Conservation (phyloP, 2,329 filamentous ascomycete species). For the Penicillium sp. region DNA sequence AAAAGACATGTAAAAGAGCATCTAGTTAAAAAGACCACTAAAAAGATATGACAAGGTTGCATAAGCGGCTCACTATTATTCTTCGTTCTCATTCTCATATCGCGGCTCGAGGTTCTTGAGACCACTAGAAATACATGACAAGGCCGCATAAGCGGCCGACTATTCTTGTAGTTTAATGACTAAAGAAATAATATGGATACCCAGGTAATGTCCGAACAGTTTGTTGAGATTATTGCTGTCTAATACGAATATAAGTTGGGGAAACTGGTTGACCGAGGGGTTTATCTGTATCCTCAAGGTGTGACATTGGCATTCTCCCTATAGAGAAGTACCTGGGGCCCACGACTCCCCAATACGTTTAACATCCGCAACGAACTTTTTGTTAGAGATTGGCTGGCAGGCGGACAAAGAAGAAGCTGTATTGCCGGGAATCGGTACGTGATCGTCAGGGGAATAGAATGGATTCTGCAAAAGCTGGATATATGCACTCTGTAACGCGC, state of each 20-base stretch:
- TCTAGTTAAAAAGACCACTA: too few species aligned
- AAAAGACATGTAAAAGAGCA: too few species aligned
- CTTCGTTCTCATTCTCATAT: too few species aligned
- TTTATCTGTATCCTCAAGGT: neutral
- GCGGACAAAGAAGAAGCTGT: slow-evolving; percentile 44
- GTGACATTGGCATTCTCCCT: slow-evolving; percentile 52
- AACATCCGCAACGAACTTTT: slow-evolving; percentile 77
- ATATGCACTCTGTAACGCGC: slow-evolving; percentile 89
- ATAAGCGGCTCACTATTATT: too few species aligned
- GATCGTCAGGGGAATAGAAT: slow-evolving; percentile 88
- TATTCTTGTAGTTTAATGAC: neutral
- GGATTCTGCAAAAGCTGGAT: slow-evolving; percentile 87
- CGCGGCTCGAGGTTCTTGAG: too few species aligned
- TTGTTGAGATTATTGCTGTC: slow-evolving; percentile 52
- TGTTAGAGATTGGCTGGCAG: slow-evolving; percentile 72
- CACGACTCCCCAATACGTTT: slow-evolving; percentile 81
- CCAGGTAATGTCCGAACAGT: neutral
- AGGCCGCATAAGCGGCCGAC: too few species aligned
- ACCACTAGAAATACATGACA: too few species aligned
- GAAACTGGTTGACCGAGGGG: too few species aligned
- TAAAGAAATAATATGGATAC: neutral
- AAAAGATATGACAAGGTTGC: too few species aligned
- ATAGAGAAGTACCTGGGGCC: slow-evolving; percentile 69
- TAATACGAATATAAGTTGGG: neutral
- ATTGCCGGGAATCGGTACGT: slow-evolving; percentile 59